These are phyloP conservation scores for Lathyrus sativus DNA, from an alignment of 306 rosid species.

Conservation along the genomic window DNA sequence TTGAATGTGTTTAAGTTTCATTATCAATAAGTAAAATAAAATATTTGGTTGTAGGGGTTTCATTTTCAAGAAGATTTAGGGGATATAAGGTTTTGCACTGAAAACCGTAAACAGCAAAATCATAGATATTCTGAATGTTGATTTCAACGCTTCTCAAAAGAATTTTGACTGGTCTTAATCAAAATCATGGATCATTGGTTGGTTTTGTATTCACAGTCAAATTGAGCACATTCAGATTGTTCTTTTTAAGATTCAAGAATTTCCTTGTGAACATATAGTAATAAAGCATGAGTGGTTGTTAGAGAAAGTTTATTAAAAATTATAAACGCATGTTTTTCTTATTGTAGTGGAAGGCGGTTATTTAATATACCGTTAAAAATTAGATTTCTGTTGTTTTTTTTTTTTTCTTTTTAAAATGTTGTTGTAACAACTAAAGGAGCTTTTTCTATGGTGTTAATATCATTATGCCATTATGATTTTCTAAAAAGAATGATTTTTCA, in stretches of 20 bases:
- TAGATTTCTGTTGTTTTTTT: conserved; percentile 25
- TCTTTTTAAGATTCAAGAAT: conserved; percentile 25
- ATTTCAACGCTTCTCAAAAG: conserved; percentile 18
- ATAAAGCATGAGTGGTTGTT: conserved; percentile 39
- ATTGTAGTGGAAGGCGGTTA: conserved; percentile 34
- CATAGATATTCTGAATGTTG: conserved; percentile 11
- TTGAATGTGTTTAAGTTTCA: conserved; percentile 23
- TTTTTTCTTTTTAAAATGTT: conserved; percentile 40
- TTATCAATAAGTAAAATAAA: not conserved
- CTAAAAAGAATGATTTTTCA: conserved; percentile 41
- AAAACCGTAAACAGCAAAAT: conserved; percentile 26
- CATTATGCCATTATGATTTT: conserved; percentile 11
- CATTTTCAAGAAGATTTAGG: conserved; percentile 30
- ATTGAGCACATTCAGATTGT: conserved; percentile 21
- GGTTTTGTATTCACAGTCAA: conserved; percentile 32
- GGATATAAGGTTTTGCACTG: conserved; percentile 26
- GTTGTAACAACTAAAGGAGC: conserved; percentile 27
- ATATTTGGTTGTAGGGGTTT: conserved; percentile 22
- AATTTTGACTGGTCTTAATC: conserved; percentile 33
- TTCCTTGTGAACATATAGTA: conserved; percentile 39
- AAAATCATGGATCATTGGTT: conserved; percentile 15
- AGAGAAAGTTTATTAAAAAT: conserved; percentile 31
- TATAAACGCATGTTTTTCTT: conserved; percentile 22
- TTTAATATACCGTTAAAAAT: conserved; percentile 36
- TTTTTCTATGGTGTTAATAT: conserved; percentile 37